Conservation (phyloP, 805 yeast species). For the Cyberlindnera japonica region DNA sequence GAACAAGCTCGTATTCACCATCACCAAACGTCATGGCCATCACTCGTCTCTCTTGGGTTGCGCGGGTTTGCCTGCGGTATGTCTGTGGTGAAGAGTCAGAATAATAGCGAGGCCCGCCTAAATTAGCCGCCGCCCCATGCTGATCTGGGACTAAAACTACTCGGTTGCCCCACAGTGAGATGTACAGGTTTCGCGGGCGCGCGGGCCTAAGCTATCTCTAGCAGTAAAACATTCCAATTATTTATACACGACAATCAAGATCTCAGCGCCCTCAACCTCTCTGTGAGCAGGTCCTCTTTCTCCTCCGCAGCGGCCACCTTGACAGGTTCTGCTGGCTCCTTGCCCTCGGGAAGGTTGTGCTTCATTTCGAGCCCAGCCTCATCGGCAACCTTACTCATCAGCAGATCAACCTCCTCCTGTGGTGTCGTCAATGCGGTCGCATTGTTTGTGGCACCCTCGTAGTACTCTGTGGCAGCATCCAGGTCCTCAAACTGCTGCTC, state of each 20-base stretch:
- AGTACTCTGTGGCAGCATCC: conserved; percentile 90
- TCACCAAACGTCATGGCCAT: no score
- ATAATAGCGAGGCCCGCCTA: no score
- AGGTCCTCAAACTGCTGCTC: conserved; percentile 94
- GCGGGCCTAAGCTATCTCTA: no score
- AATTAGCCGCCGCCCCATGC: no score
- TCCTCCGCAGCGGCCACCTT: conserved; percentile 60
- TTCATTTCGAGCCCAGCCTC: conserved; percentile 94
- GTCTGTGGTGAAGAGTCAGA: no score
- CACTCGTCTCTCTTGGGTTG: no score
- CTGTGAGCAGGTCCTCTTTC: conserved; percentile 83
- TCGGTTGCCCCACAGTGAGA: no score
- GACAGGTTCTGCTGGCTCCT: conserved; percentile 43
- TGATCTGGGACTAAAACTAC: no score
- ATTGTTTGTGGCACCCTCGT: conserved; percentile 84
- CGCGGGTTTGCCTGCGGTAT: no score
- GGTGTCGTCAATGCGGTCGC: conserved; percentile 89
- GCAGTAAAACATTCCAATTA: no score
- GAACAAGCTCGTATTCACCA: conserved; percentile 25
- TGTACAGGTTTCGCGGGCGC: no score
- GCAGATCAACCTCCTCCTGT: conserved; percentile 88
- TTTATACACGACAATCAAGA: conserved; percentile 2
- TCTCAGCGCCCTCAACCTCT: conserved; percentile 83
- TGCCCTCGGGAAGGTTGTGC: conserved; percentile 60
- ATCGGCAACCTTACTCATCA: conserved; percentile 91